Evolutionary conservation across 148 eudicot species (phyloP).

Genomic region (Rhododendron williamsianum): DNA sequence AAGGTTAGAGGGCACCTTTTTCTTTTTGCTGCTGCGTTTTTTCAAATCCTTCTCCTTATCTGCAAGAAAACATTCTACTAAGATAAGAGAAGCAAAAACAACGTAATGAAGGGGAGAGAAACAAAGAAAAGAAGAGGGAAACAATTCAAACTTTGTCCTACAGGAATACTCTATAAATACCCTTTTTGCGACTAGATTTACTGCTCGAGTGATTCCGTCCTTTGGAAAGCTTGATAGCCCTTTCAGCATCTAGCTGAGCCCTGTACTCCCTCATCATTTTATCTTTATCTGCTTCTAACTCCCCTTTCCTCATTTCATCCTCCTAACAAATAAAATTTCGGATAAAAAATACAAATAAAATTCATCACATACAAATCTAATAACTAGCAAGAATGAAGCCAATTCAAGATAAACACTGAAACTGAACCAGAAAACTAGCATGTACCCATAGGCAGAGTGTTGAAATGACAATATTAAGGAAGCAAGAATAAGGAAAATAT

Average conservation of each 20-base stretch:
- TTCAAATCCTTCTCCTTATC: conserved; percentile 81
- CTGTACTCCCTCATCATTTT: conserved; percentile 95
- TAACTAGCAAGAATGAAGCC: not conserved
- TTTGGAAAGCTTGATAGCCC: conserved; percentile 83
- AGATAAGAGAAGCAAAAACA: conserved; percentile 4
- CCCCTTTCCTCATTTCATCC: conserved; percentile 86
- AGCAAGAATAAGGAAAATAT: not conserved
- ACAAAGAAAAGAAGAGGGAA: not conserved
- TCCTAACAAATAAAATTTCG: conserved; percentile 39
- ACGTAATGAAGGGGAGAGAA: not conserved
- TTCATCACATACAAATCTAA: conserved; percentile 1
- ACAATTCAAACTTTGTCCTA: not conserved
- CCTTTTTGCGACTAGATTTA: conserved; percentile 68
- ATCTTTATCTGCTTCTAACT: conserved; percentile 96
- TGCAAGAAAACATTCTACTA: conserved; percentile 28
- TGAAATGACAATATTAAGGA: not conserved
- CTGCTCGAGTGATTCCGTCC: conserved; percentile 87
- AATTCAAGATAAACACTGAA: not conserved
- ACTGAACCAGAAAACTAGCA: not conserved
- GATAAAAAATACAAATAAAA: not conserved
- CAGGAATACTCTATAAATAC: conserved; percentile 24
- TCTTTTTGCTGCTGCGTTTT: conserved; percentile 79
- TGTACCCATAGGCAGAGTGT: not conserved
- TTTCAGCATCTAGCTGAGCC: conserved; percentile 93
- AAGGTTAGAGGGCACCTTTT: conserved; percentile 53